Base-by-base conservation (phyloP, 2,329 filamentous ascomycete genomes). In the Coleophoma cylindrospora region DNA sequence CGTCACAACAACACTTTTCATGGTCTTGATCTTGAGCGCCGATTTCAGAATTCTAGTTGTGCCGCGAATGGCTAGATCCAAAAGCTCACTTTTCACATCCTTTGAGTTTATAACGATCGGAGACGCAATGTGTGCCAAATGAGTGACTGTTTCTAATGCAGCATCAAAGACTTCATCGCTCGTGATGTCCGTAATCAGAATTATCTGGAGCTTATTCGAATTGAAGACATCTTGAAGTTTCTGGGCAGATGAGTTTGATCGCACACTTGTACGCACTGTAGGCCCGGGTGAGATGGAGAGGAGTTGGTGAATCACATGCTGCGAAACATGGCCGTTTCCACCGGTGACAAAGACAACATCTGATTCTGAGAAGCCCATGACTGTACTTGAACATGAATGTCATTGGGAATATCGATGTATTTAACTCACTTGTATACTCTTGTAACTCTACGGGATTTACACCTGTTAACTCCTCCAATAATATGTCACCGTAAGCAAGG, bases 151-250 rank as follows among this genome's bases (percentile, higher is more conserved):
- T 34, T 45, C 22, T 3, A 50, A 21, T 15, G 27, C 40, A 17
- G 15, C 9, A 19, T 45, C 41, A 40, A 50, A 50, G 14, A 33
- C 48, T 21, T n/a, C 34, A 7, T 17, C 21, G 7, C n/a, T 17
- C 5, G 48, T 50, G n/a, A 50, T 50, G 27, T 50, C 41, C n/a
- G 45, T 3, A n/a, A 47, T 38, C 15, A 38, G 19, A 27, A 47
- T 34, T 3, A 40, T n/a, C 11, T 47, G n/a, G 8, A 47, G 19
- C 27, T 38, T 38, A 8, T 33, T 15, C n/a, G 19, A 22, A 12
- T 36, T 27, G 36, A 47, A 47, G 10, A 19, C 17, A 8, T 47
- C 13, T 22, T 40, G 13, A 21, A 47, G 19, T n/a, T 40, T 21
- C n/a, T 22, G 12, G 4, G 15, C 45, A 7, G 45, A 37, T 22